A percentile compares a stretch with the other conserved stretches of the same genome.
Evolutionary conservation across 257 asterid species (phyloP).

Genomic region (Lavandula angustifolia): DNA sequence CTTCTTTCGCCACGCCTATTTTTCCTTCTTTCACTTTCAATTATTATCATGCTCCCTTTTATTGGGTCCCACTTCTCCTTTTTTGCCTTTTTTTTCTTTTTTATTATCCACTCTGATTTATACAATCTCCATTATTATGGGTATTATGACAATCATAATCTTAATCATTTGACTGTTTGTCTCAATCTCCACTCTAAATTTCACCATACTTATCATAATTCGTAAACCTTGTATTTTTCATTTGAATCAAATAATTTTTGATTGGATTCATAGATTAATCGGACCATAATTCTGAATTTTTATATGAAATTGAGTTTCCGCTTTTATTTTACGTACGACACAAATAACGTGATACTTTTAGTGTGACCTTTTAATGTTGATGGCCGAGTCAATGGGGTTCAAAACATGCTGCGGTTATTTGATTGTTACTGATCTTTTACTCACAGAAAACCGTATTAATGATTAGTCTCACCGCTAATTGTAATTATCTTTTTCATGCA

Average conservation of each 20-base stretch:
- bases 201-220: slow-evolving; percentile 3
- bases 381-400: slow-evolving; percentile 41
- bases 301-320: no score
- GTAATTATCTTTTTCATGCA: background rate
- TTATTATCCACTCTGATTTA: slow-evolving; percentile 6
- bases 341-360: slow-evolving; percentile 9
- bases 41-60: slow-evolving; percentile 36
- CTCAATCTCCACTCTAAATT: slow-evolving; percentile 14
- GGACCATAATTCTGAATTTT: no score
- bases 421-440: slow-evolving; percentile 21
- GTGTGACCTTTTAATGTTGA: slow-evolving; percentile 11
- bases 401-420: slow-evolving; percentile 36
- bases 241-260: background rate
- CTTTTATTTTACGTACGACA: no score
- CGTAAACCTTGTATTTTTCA: background rate
- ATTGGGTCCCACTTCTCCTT: slow-evolving; percentile 14
- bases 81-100: background rate
- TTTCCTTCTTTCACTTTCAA: slow-evolving; percentile 49
- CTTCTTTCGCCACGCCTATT: slow-evolving; percentile 45
- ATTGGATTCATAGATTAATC: no score
- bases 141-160: slow-evolving; percentile 38
- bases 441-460: slow-evolving; percentile 23
- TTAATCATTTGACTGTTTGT: slow-evolving; percentile 42
- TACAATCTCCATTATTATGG: slow-evolving; percentile 30
- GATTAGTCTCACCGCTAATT: slow-evolving; percentile 18